Evolutionary conservation across 2,329 filamentous ascomycete species (phyloP), one percentile per base, ranked within the genome.

Genomic region (Acrocalymma vagum): DNA sequence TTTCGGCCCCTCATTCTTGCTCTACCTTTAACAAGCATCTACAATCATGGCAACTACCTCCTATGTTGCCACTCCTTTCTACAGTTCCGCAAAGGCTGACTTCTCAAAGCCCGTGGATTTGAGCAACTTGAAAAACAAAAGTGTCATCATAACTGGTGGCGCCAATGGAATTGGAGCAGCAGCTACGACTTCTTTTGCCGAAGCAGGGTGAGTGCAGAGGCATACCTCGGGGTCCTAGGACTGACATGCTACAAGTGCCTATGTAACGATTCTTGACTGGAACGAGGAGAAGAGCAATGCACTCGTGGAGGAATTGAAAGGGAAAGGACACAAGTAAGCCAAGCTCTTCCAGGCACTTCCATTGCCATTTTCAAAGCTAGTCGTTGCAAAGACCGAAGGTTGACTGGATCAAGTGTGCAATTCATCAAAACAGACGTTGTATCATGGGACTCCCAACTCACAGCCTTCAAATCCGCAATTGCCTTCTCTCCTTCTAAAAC

Each of bases 381-480:
- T n/a, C n/a, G n/a, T n/a, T n/a, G n/a, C n/a, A n/a, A n/a, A n/a
- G n/a, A n/a, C n/a, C n/a, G n/a, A n/a, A n/a, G n/a, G n/a, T n/a
- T n/a, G n/a, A n/a, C 10, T 6, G n/a, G 36, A 18, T 13, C 15
- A 30, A 62, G 55, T 21, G 59, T 63, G 22, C 46, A 55, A 18
- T 69, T 63, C 44, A 45, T 56, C 15, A 39, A 48, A 20, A 64
- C 57, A 8, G 58, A 69, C 43, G 53, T 62, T 3, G 48, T 51
- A 7, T 45, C 51, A 42, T 67, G 58, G 48, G 16, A 21, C 14
- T 58, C 61, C 13, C 65, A 65, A 36, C 25, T 55, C 17, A 29
- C 44, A 8, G 62, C 57, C 33, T 69, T 70, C 55, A 62, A 66
- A 35, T 38, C 51, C 20, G 58, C 62, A 7, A 29, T 62, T 22